Percentiles rank a stretch among this genome's conserved stretches.
Conservation (phyloP, 129 eudicot species). For the Tagetes erecta region DNA sequence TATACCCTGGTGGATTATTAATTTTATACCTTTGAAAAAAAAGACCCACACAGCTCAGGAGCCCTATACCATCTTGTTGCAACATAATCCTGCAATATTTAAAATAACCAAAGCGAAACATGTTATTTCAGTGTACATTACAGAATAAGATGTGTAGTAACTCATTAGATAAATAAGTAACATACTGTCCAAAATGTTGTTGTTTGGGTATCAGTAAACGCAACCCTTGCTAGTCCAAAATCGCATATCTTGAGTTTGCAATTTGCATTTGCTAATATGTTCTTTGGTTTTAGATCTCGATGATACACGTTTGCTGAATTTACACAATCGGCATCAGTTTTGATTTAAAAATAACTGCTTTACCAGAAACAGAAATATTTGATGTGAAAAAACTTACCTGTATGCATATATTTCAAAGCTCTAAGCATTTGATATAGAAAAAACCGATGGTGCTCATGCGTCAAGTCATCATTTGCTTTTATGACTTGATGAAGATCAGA, state of each 20-base stretch:
- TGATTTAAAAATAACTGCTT: not conserved
- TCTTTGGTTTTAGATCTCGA: conserved; percentile 39
- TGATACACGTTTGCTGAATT: conserved; percentile 38
- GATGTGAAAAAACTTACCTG: conserved; percentile 21
- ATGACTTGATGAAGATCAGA: conserved; percentile 46
- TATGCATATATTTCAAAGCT: conserved; percentile 38
- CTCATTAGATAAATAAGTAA: not conserved
- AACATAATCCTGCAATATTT: conserved; percentile 63
- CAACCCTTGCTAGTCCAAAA: conserved; percentile 48
- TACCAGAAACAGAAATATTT: not conserved
- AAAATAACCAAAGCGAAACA: not conserved
- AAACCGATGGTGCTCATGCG: conserved; percentile 38
- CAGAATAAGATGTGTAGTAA: not conserved
- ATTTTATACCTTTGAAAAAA: conserved; percentile 70
- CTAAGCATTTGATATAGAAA: conserved; percentile 46
- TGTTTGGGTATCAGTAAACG: conserved; percentile 39
- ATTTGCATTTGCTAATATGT: conserved; percentile 38
- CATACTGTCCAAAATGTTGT: conserved; percentile 38
- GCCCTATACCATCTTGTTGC: conserved; percentile 97
- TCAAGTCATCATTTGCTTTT: conserved; percentile 40
- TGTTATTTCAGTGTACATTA: not conserved
- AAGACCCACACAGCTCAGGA: conserved; percentile 90
- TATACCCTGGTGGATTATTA: conserved; percentile 8
- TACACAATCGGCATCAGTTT: not conserved
- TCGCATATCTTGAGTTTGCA: conserved; percentile 42